Base-by-base conservation (phyloP, 2,329 filamentous ascomycete genomes). In the Penicillium sp. region DNA sequence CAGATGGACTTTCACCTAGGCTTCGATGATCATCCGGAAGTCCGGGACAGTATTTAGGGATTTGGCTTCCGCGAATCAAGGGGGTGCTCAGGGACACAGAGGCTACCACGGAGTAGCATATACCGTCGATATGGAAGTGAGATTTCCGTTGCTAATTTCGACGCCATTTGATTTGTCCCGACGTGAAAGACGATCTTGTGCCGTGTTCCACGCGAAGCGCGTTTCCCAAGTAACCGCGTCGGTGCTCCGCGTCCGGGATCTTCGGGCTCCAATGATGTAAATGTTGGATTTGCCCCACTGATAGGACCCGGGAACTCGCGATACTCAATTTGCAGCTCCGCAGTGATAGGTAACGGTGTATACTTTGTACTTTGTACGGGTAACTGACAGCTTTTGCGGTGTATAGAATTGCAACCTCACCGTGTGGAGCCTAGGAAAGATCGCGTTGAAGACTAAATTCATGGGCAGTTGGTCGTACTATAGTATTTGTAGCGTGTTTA, bases 171-270 rank as follows among this genome's bases (percentile, higher is more conserved):
- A 19, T 53, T 45, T 45, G 25, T 13, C 25, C 13, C 21, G 41
- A 35, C 13, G n/a, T 23, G 21, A 51, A 44, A 51, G 39, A 6
- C 21, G 48, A 55, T 36, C 12, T 35, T 42, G 35, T 50, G 45
- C 51, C 57, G 53, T 48, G 31, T 62, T 52, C 47, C 45, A 50
- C 58, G 60, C 57, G 57, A 61, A 54, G 62, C 63, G 65, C 63
- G 66, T 68, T 68, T 65, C 66, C 66, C 47, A 65, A 68, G 66
- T 68, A 68, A 68, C 66, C 66, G 66, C 62, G 65, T 65, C 54
- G 55, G 48, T 47, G 39, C 59, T 65, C 47, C 59, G 60, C 64
- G 60, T 63, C 63, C 57, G 53, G 59, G 62, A 61, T 63, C 59
- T 31, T 61, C 63, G 53, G 53, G 52, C 41, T 54, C 48, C 56